Percentiles rank a stretch among this genome's conserved stretches.
Conservation (phyloP, 2,329 filamentous ascomycete genomes). For the Aspergillus costaricaensis region DNA sequence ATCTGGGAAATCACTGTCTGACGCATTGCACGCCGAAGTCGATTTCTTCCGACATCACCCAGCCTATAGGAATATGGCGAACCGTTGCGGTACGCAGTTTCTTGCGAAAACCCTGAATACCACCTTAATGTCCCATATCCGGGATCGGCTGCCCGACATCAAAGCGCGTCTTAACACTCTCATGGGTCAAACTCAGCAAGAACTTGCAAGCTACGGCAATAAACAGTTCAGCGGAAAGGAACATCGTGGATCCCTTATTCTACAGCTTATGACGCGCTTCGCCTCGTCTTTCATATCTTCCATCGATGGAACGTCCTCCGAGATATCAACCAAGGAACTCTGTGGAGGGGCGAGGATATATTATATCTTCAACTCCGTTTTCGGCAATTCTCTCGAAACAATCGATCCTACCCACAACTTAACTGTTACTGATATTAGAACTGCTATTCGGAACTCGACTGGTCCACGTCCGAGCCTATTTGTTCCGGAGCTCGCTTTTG, state of each 20-base stretch:
- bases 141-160: slow-evolving; percentile 93
- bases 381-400: slow-evolving; percentile 91
- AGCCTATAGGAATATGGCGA: slow-evolving; percentile 94
- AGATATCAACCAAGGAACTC: slow-evolving; percentile 97
- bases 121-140: slow-evolving; percentile 94
- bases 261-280: slow-evolving; percentile 98
- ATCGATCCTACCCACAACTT: slow-evolving; percentile 97
- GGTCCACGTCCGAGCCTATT: slow-evolving; percentile 94
- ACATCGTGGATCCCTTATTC: slow-evolving; percentile 88
- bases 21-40: slow-evolving; percentile 83
- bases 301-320: slow-evolving; percentile 96
- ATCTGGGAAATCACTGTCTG: slow-evolving; percentile 88
- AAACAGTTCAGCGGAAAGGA: slow-evolving; percentile 98
- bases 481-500: slow-evolving; percentile 95
- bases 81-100: slow-evolving; percentile 88
- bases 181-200: slow-evolving; percentile 99
- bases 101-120: slow-evolving; percentile 92
- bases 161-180: slow-evolving; percentile 96
- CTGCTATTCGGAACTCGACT: slow-evolving; percentile 96
- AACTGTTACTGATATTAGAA: slow-evolving; percentile 90
- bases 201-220: slow-evolving; percentile 95
- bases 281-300: slow-evolving; percentile 97
- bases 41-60: slow-evolving; percentile 98
- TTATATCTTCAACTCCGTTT: slow-evolving; percentile 99
- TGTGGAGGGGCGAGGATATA: slow-evolving; percentile 94